These are phyloP conservation scores for Anisodus tanguticus DNA, from an alignment of 257 asterid genomes.

Conservation along the genomic window DNA sequence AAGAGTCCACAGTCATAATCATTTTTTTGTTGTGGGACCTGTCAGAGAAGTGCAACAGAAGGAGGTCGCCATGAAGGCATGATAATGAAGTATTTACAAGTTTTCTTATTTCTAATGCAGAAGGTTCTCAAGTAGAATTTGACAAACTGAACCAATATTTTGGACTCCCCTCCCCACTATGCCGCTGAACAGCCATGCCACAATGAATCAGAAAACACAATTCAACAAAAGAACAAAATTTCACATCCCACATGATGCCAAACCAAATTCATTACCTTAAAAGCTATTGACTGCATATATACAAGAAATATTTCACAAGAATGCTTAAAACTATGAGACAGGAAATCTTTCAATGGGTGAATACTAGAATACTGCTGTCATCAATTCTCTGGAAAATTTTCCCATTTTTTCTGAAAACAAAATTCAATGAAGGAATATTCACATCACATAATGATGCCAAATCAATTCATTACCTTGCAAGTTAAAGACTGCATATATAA, in stretches of 20 bases:
- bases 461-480: background rate
- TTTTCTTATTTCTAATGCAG: conserved; percentile 9
- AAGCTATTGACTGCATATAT: background rate
- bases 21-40: conserved; percentile 93
- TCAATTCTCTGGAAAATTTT: conserved; percentile 57
- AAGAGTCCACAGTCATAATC: conserved; percentile 91
- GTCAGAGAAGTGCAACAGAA: conserved; percentile 32
- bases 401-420: conserved; percentile 49
- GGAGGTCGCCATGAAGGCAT: background rate
- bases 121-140: background rate
- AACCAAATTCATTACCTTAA: background rate
- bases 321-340: background rate
- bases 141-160: conserved; percentile 20
- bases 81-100: background rate
- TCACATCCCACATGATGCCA: background rate
- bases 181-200: background rate
- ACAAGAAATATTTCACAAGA: conserved; percentile 19
- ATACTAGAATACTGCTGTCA: conserved; percentile 65
- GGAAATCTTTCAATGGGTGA: conserved; percentile 30
- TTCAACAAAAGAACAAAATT: conserved; percentile 5
- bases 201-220: conserved; percentile 5
- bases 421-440: conserved; percentile 14
- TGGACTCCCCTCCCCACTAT: background rate
- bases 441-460: conserved; percentile 4
- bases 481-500: conserved; percentile 9